A percentile compares a stretch with the other conserved stretches of the same genome.
phyloP scores from a whole-genome alignment of 495 filamentous ascomycete genomes.

The Tuber melanosporum region DNA sequence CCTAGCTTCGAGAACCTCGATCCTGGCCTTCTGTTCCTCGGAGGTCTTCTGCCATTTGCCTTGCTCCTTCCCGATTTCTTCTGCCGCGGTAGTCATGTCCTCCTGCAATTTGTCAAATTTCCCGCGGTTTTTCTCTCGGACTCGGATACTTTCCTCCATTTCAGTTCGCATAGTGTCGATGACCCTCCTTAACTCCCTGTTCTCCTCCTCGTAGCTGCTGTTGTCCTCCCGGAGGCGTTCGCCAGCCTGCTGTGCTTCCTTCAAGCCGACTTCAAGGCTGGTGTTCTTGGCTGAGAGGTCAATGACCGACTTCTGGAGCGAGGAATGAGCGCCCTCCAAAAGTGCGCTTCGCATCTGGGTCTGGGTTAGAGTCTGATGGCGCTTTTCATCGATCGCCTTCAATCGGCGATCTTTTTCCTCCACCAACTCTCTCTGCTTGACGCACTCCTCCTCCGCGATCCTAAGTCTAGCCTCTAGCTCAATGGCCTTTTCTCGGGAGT shows the following conservation, averaged over 20 bases:
- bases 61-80: conserved; percentile 72
- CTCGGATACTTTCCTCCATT: conserved; percentile 74
- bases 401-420: conserved; percentile 36
- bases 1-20: conserved; percentile 71
- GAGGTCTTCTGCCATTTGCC: conserved; percentile 65
- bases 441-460: conserved; percentile 38
- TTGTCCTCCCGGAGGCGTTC: conserved; percentile 33
- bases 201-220: conserved; percentile 33
- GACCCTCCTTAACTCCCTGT: conserved; percentile 51
- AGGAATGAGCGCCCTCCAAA: conserved; percentile 39
- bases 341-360: conserved; percentile 41
- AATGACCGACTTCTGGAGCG: conserved; percentile 38
- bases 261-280: conserved; percentile 31
- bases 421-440: conserved; percentile 31
- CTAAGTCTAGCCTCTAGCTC: conserved; percentile 39
- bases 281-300: conserved; percentile 37
- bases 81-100: conserved; percentile 70
- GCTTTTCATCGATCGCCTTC: conserved; percentile 40
- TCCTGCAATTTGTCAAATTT: conserved; percentile 77
- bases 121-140: conserved; percentile 67
- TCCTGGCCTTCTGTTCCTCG: conserved; percentile 63
- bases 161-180: conserved; percentile 65
- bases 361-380: conserved; percentile 35
- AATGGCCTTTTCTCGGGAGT: conserved; percentile 33
- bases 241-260: conserved; percentile 30